phyloP scores from a whole-genome alignment of 2,329 filamentous ascomycete genomes.

The Paraphoma sp. region DNA sequence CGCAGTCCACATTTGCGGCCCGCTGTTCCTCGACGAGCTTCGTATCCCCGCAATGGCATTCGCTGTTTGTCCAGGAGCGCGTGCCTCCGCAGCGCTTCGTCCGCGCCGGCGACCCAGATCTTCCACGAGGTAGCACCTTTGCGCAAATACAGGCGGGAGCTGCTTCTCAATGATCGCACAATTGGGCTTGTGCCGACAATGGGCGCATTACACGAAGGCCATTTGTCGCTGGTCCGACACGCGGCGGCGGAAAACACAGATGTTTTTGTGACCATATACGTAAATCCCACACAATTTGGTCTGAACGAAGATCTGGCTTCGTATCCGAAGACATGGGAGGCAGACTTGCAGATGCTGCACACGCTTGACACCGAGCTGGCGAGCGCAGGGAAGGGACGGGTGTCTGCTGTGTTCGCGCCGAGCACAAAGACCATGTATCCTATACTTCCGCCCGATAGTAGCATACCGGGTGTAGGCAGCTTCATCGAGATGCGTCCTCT shows the following conservation, averaged over 20 bases:
- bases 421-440: constrained; percentile 88
- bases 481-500: constrained; percentile 93
- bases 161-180: constrained; percentile 70
- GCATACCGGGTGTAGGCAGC: constrained; percentile 77
- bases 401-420: constrained; percentile 87
- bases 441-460: constrained; percentile 73
- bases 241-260: constrained; percentile 85
- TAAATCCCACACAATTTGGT: constrained; percentile 97
- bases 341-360: constrained; percentile 72
- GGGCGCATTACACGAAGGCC: constrained; percentile 94
- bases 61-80: constrained; percentile 29
- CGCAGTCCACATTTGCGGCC: constrained; percentile 5
- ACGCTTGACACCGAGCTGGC: constrained; percentile 75
- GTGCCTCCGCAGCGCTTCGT: constrained; percentile 22
- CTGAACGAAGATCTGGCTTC: constrained; percentile 83
- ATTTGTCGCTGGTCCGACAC: constrained; percentile 82
- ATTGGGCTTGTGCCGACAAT: constrained; percentile 95
- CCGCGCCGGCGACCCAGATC: constrained; percentile 62
- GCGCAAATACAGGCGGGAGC: constrained; percentile 71
- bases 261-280: constrained; percentile 90
- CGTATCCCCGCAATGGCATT: constrained; percentile 9
- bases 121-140: constrained; percentile 78
- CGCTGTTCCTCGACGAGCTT: constrained; percentile 1
- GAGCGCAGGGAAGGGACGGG: constrained; percentile 61
- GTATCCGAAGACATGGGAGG: constrained; percentile 89